phyloP scores from a whole-genome alignment of 1,284 basidiomycete species.

The Leccinum subspadiceum region DNA sequence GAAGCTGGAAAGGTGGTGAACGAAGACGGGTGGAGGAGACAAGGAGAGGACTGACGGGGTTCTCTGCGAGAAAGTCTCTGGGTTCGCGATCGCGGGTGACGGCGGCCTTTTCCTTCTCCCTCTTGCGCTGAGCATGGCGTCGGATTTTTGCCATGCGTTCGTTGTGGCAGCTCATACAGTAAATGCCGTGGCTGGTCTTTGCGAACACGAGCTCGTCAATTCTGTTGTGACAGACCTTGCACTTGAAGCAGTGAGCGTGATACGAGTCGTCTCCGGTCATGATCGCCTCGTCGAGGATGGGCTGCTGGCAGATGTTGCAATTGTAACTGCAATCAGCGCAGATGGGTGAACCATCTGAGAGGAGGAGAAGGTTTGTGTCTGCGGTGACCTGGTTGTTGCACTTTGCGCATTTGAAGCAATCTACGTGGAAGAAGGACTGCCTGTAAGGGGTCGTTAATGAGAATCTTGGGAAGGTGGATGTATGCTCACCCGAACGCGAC shows the following conservation, averaged over 20 bases:
- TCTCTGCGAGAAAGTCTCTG: conserved; percentile 38
- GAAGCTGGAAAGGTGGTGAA: conserved; percentile 10
- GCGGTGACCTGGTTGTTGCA: conserved; percentile 79
- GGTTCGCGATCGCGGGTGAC: conserved; percentile 45
- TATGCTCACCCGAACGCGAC: conserved; percentile 83
- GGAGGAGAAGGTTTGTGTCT: conserved; percentile 92
- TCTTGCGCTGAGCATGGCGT: conserved; percentile 81
- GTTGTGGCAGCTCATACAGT: conserved; percentile 98
- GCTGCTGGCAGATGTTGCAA: conserved; percentile 88
- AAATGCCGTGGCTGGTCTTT: conserved; percentile 97
- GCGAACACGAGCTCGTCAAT: conserved; percentile 99
- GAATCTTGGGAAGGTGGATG: neutral
- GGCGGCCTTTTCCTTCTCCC: conserved; percentile 46
- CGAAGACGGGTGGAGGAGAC: neutral
- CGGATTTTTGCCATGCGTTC: conserved; percentile 92
- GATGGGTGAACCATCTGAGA: conserved; percentile 96
- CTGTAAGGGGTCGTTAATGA: conserved; percentile 36
- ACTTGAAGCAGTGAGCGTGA: conserved; percentile 98
- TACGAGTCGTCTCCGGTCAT: conserved; percentile 99
- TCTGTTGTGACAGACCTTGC: conserved; percentile 89
- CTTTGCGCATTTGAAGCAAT: conserved; percentile 84
- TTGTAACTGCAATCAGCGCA: conserved; percentile 97
- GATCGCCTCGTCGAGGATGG: conserved; percentile 96
- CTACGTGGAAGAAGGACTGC: conserved; percentile 80
- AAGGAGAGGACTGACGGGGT: conserved; percentile 35